Evolutionary conservation across 116 monocot species (phyloP), one percentile per base, ranked within the genome.

Genomic region (Posidonia oceanica): DNA sequence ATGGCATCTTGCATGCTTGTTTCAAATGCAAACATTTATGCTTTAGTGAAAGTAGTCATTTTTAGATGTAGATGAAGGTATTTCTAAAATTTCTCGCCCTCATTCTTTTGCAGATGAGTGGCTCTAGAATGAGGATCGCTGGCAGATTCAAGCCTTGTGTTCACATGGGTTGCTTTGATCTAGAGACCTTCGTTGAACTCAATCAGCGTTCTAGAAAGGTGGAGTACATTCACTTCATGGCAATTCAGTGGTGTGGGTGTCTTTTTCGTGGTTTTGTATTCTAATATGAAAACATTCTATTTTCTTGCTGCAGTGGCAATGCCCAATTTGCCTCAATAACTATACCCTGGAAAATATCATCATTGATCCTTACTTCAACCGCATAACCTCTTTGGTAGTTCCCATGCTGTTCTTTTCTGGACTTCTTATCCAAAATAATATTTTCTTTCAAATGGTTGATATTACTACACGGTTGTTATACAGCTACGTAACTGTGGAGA

Each of bases 151-250:
- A 86, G 75, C 88, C 93, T 62, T 99, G 98, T 77, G 71, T 83
- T 72, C 98, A 99, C 61, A 90, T 88, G 90, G 93, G 87, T 61
- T 99, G 98, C 79, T 99, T 99, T 80, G 98, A 99, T 83, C 88
- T 99, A 22, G 93, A 86, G 68, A 87, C 98, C 69, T 99, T 99
- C 79, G 86, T 99, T 52, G 90, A 90, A 83, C 84, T 93, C 71
- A 93, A 88, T 83, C 87, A 93, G 69, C 80, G 98, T 1, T 99
- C 98, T 67, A 78, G 87, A 61, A 99, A 99, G 90, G 98, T 91
- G 15, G 54, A 14, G 4, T 64, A 59, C 64, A 64, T 53, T 75
- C 52, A 54, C 54, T 52, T 67, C 60, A 29, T 29, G 29, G 29
- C 29, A 29, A 29, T 29, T 29, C 29, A 29, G 29, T 29, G 29